Base-by-base conservation (phyloP, 345 rosid genomes). In the Salix suchowensis region DNA sequence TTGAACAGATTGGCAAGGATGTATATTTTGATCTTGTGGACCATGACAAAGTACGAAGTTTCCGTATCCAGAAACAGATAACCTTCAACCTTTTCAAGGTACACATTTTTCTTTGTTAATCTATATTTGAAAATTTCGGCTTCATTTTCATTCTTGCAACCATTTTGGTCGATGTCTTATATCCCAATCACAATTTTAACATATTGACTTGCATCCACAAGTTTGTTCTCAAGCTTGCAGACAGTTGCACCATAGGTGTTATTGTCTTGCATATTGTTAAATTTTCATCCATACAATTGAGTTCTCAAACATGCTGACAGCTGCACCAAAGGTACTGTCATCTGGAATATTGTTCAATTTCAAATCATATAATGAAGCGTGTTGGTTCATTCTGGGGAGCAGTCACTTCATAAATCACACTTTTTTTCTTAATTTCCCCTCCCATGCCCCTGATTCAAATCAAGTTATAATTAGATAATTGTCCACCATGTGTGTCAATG, bases 21-120 rank as follows among this genome's bases (percentile, higher is more conserved):
- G 74, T 77, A 64, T 70, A 68, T 72, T 79, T 66, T 79, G 75
- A 76, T 74, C 77, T 75, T 26, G 68, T 64, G 70, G 93, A 92
- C 82, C 99, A 92, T 78, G 97, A 92, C 81, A 96, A 94, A 90
- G 97, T 92, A 65, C 91, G 82, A 67, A 91, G 92, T 82, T 96
- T 96, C 74, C 97, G 97, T 55, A 87, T 92, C 76, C 98, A 88
- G 77, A 96, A 96, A 83, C 95, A 96, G 81, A 88, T 84, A 79
- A 80, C 90, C 71, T 96, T 96, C 78, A 86, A 84, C 82, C 78
- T 79, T 67, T 96, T 96, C 85, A 96, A 96, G 98, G 99, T 96
- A 82, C 24, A 11, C 3, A 23, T 67, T 18, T 23, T 55, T 68
- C 58, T 67, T 9, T 23, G 24, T 36, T 62, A 6, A 18, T 23